Percentiles rank a stretch among this genome's conserved stretches.
phyloP scores from a whole-genome alignment of 345 rosid species.

The Salix viminalis region DNA sequence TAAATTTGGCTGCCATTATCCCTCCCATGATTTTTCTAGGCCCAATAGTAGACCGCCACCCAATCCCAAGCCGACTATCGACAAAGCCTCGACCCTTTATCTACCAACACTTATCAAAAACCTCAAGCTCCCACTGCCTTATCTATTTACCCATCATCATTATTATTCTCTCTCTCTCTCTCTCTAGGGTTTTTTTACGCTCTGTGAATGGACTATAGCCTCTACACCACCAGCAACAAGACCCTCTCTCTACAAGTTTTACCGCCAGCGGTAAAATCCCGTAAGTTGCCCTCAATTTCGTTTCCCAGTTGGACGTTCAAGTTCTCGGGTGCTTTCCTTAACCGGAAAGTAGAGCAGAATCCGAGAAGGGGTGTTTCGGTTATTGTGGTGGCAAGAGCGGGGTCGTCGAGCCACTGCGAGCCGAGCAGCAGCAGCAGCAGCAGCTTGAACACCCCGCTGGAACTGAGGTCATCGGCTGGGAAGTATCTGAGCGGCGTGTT shows the following conservation, averaged over 20 bases:
- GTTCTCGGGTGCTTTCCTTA: not conserved
- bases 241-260: conserved; percentile 23
- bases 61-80: too few relatives aligned
- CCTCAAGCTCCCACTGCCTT: not conserved
- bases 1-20: too few relatives aligned
- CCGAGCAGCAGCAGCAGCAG: conserved; percentile 43
- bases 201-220: conserved; percentile 50
- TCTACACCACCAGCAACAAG: conserved; percentile 27
- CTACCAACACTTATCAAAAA: not conserved
- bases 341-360: conserved; percentile 1
- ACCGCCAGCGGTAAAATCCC: conserved; percentile 25
- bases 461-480: conserved; percentile 65
- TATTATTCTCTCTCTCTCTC: too few relatives aligned
- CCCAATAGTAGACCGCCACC: too few relatives aligned
- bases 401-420: conserved; percentile 70
- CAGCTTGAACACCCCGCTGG: conserved; percentile 78
- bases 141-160: too few relatives aligned
- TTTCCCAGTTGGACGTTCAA: not conserved
- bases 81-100: too few relatives aligned
- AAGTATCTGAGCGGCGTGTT: conserved; percentile 64
- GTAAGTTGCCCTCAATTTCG: not conserved
- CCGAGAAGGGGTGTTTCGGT: not conserved
- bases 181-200: too few relatives aligned
- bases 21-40: too few relatives aligned
- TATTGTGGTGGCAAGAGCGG: conserved; percentile 43